phyloP scores from a whole-genome alignment of 768 basidiomycete genomes.

The Pleurotus platypus region DNA sequence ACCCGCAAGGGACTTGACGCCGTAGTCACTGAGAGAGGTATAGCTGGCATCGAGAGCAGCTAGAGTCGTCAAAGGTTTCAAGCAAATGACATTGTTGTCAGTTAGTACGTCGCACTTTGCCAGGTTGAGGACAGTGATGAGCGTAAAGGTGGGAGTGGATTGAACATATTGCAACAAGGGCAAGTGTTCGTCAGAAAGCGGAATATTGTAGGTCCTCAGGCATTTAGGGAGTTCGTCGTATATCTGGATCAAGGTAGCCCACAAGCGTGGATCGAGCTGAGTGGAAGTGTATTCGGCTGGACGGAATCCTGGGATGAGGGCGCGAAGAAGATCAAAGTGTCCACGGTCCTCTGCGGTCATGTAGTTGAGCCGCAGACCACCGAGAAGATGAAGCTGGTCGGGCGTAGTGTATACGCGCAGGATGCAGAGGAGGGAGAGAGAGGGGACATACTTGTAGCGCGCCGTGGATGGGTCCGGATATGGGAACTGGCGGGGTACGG shows the following conservation, averaged over 20 bases:
- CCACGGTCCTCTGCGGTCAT: conserved; percentile 16
- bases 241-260: conserved; percentile 60
- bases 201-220: conserved; percentile 38
- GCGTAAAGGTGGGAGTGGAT: conserved; percentile 51
- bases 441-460: conserved; percentile 33
- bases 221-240: conserved; percentile 47
- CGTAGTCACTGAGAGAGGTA: conserved; percentile 48
- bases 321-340: conserved; percentile 31
- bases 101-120: conserved; percentile 50
- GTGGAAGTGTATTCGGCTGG: conserved; percentile 15
- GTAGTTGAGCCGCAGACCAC: conserved; percentile 33
- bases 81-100: conserved; percentile 49
- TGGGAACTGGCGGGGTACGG: conserved; percentile 18
- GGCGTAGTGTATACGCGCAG: conserved; percentile 36
- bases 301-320: conserved; percentile 32
- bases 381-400: conserved; percentile 37
- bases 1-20: conserved; percentile 47
- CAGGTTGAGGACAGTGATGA: conserved; percentile 63
- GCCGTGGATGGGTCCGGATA: conserved; percentile 12
- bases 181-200: conserved; percentile 51
- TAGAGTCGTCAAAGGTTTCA: conserved; percentile 52
- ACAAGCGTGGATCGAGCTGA: conserved; percentile 51
- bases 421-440: conserved; percentile 53
- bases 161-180: conserved; percentile 56
- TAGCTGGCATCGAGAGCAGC: conserved; percentile 62